Evolutionary conservation across 1,284 basidiomycete species (phyloP).

Genomic region (Golubevia sp.): DNA sequence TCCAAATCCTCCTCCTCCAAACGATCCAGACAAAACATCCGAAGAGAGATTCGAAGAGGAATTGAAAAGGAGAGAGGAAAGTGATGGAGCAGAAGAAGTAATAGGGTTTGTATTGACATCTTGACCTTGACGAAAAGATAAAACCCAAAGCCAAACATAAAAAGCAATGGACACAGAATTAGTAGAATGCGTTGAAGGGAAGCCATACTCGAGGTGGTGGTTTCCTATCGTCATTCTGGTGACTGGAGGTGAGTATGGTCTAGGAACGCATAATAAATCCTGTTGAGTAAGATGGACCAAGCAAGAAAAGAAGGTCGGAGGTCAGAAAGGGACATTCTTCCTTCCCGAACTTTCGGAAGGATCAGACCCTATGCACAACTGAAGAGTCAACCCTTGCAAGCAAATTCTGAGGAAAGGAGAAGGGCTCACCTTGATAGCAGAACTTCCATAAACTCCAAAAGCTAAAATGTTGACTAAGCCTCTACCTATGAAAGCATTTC

Average conservation of each 20-base stretch:
- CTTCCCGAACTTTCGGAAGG: conserved; percentile 6
- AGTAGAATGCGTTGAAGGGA: conserved; percentile 93
- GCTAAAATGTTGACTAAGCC: conserved; percentile 78
- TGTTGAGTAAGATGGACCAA: conserved; percentile 34
- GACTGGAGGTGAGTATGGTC: conserved; percentile 52
- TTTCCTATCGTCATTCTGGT: conserved; percentile 48
- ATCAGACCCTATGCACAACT: conserved; percentile 1
- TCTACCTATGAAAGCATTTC: conserved; percentile 72
- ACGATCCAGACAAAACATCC: no score
- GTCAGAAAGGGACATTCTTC: neutral
- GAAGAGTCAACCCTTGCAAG: neutral
- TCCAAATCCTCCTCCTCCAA: no score
- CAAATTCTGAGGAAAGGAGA: neutral
- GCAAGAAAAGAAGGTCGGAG: no score
- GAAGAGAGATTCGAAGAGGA: no score
- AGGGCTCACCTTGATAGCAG: conserved; percentile 70
- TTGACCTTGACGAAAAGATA: conserved; percentile 5
- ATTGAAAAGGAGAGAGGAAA: no score
- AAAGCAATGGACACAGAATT: conserved; percentile 83
- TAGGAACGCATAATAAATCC: conserved; percentile 52
- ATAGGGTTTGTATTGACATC: no score
- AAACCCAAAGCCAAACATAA: conserved; percentile 46
- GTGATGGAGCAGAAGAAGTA: no score
- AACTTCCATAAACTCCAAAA: conserved; percentile 80
- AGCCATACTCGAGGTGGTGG: conserved; percentile 77